Evolutionary conservation across 306 rosid species (phyloP).

Genomic region (Carpinus viminea): DNA sequence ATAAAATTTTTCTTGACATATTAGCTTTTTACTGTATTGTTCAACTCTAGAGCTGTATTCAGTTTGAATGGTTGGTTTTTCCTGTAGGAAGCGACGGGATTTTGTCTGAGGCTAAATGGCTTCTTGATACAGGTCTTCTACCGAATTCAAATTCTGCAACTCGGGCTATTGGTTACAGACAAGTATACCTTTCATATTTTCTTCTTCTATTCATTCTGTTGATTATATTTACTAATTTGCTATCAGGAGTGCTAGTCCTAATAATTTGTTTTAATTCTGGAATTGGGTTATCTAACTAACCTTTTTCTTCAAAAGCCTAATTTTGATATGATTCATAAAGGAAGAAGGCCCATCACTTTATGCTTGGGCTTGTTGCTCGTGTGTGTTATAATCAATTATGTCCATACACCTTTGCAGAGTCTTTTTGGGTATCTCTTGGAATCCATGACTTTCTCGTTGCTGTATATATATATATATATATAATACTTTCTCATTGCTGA

Average conservation of each 20-base stretch:
- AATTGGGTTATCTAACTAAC: not conserved
- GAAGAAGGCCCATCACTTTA: not conserved
- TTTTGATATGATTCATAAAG: not conserved
- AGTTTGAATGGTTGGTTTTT: constrained; percentile 23
- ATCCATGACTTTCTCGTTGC: not conserved
- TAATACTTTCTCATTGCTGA: not conserved
- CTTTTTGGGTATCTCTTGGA: not conserved
- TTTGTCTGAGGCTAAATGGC: constrained; percentile 83
- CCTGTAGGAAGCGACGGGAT: constrained; percentile 67
- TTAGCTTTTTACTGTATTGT: not conserved
- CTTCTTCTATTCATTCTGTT: not conserved
- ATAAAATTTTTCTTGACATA: not conserved
- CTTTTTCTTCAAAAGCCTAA: not conserved
- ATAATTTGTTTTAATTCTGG: not conserved
- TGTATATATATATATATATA: not conserved
- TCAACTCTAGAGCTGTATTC: constrained; percentile 19
- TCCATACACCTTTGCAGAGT: not conserved
- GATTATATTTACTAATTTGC: constrained; percentile 22
- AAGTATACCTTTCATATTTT: constrained; percentile 46
- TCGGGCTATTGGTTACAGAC: constrained; percentile 89
- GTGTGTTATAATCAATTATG: not conserved
- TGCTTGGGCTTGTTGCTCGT: not conserved
- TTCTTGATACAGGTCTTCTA: constrained; percentile 83
- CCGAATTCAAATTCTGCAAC: constrained; percentile 90
- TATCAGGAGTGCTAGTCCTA: not conserved